Conservation (phyloP, 2,329 filamentous ascomycete species). For the Colletotrichum tropicicola region DNA sequence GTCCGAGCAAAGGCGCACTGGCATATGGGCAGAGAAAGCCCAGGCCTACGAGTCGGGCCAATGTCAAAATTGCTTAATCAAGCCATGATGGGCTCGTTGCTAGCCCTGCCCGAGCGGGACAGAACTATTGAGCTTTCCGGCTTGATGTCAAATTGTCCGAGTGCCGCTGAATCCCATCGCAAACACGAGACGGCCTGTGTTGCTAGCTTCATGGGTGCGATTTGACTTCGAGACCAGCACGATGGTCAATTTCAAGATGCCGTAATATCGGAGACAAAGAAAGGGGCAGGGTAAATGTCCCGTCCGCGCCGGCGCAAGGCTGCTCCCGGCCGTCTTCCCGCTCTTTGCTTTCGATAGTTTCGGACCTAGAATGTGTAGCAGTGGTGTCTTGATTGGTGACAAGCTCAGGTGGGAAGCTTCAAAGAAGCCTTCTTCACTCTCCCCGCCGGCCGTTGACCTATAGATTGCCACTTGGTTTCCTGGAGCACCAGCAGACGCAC, state of each 20-base stretch:
- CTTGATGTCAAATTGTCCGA: neutral
- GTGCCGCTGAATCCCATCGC: neutral
- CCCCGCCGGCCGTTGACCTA: neutral
- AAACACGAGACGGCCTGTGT: neutral
- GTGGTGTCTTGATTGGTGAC: neutral
- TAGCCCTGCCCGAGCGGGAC: neutral
- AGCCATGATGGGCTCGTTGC: neutral
- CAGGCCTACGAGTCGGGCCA: neutral
- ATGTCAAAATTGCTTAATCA: conserved; percentile 18
- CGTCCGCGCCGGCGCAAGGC: conserved; percentile 4
- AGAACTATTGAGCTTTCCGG: conserved; percentile 14
- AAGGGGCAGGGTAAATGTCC: neutral
- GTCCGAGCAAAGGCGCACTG: conserved; percentile 1
- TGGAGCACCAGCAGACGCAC: neutral
- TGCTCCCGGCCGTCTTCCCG: conserved; percentile 12
- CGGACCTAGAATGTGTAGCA: neutral
- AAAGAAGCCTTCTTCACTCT: neutral
- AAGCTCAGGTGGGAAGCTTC: neutral
- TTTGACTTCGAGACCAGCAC: conserved; percentile 1
- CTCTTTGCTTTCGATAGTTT: conserved; percentile 3
- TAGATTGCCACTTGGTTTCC: neutral
- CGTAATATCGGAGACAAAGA: neutral
- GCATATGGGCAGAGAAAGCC: neutral
- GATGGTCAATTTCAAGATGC: neutral
- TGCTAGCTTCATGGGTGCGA: neutral